phyloP scores from a whole-genome alignment of 805 yeast genomes.

The Kazachstania martiniae region DNA sequence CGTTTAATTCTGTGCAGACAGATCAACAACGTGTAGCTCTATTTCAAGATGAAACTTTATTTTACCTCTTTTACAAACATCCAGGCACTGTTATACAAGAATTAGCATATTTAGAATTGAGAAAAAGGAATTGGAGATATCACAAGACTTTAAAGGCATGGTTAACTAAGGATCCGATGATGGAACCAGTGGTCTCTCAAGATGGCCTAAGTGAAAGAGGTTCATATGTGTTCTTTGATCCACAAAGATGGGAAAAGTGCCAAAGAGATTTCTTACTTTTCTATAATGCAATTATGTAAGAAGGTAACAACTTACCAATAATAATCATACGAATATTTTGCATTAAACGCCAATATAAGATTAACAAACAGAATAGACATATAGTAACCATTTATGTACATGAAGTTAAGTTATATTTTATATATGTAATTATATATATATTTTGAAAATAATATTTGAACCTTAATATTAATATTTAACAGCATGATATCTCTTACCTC shows the following conservation, averaged over 20 bases:
- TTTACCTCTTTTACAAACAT: conserved; percentile 85
- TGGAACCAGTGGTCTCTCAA: conserved; percentile 76
- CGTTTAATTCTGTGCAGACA: conserved; percentile 26
- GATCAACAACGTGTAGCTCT: conserved; percentile 40
- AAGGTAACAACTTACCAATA: no score
- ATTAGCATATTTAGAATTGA: conserved; percentile 82
- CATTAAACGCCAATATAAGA: no score
- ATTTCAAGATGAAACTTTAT: conserved; percentile 84
- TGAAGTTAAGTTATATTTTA: no score
- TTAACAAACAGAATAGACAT: no score
- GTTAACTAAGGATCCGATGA: conserved; percentile 87
- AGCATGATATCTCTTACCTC: conserved; percentile 97
- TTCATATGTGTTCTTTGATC: conserved; percentile 88
- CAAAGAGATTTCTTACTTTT: conserved; percentile 55
- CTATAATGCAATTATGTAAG: conserved; percentile 51
- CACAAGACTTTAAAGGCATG: conserved; percentile 93
- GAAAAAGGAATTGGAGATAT: conserved; percentile 90
- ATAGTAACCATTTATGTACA: no score
- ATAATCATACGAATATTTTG: no score
- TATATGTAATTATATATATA: no score
- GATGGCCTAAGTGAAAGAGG: conserved; percentile 77
- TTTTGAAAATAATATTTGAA: not conserved
- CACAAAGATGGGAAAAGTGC: conserved; percentile 90
- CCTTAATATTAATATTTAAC: no score
- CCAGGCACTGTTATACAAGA: conserved; percentile 92